phyloP scores from a whole-genome alignment of 306 rosid species.

The Calophaca sinica region DNA sequence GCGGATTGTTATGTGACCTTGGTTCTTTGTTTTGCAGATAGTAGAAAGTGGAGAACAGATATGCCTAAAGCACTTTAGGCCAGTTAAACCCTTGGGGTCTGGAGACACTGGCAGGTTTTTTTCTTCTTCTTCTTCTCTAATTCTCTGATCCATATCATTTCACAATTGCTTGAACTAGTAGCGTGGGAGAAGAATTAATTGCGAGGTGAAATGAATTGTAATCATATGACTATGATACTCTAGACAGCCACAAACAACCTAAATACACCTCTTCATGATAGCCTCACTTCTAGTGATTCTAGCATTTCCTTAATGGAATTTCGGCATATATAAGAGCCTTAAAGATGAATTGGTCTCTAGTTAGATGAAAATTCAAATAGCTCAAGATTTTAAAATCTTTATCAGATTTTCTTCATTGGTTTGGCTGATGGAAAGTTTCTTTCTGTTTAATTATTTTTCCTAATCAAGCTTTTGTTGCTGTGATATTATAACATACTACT shows the following conservation, averaged over 20 bases:
- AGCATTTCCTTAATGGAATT: constrained; percentile 4
- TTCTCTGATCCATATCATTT: constrained; percentile 29
- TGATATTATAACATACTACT: constrained; percentile 8
- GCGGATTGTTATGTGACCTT: constrained; percentile 27
- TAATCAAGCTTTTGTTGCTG: constrained; percentile 16
- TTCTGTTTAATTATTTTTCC: not conserved
- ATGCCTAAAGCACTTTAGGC: constrained; percentile 84
- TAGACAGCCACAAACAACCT: not conserved
- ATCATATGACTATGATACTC: not conserved
- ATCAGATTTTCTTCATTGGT: not conserved
- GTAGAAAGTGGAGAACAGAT: constrained; percentile 75
- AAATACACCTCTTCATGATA: not conserved
- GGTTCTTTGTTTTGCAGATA: constrained; percentile 65
- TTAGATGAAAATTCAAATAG: constrained; percentile 19
- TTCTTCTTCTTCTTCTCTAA: not conserved
- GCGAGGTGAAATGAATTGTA: constrained; percentile 22
- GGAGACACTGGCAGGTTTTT: constrained; percentile 97
- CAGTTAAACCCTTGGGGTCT: constrained; percentile 87
- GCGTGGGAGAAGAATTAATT: not conserved
- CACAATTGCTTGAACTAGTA: constrained; percentile 6
- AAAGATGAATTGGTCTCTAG: not conserved
- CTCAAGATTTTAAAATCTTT: not conserved
- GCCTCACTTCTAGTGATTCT: not conserved
- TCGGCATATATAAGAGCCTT: not conserved
- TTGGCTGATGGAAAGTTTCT: constrained; percentile 1